Evolutionary conservation across 1,284 basidiomycete genomes (phyloP).

Genomic region (Sphaerobolus stellatus): DNA sequence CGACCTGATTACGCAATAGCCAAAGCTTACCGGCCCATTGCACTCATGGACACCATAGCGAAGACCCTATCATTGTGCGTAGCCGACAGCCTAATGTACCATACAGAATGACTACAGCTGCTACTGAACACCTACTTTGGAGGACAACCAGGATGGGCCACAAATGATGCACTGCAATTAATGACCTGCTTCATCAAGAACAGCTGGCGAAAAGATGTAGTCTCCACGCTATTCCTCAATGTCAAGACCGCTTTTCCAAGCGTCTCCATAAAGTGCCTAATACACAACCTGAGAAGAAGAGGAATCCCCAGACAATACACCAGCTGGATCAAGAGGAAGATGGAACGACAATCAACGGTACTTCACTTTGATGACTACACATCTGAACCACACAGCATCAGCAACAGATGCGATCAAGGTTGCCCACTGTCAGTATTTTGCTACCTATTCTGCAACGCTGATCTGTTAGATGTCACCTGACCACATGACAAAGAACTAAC

Average conservation of each 20-base stretch:
- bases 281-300: too few relatives aligned
- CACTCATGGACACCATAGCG: constrained; percentile 23
- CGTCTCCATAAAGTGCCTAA: too few relatives aligned
- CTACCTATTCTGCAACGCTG: constrained; percentile 30
- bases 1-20: constrained; percentile 24
- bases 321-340: too few relatives aligned
- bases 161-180: constrained; percentile 27
- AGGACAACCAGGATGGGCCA: too few relatives aligned
- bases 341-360: too few relatives aligned
- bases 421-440: constrained; percentile 28
- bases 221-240: too few relatives aligned
- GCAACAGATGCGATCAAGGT: constrained; percentile 31
- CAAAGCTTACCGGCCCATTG: constrained; percentile 31
- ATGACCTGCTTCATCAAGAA: constrained; percentile 17
- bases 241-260: too few relatives aligned
- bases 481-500: neutral
- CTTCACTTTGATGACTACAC: constrained; percentile 31
- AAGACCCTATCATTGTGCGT: constrained; percentile 28
- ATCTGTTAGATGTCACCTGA: constrained; percentile 23
- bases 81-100: constrained; percentile 23
- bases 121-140: too few relatives aligned
- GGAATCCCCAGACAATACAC: too few relatives aligned
- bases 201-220: constrained; percentile 18
- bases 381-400: constrained; percentile 21
- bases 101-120: constrained; percentile 25